Evolutionary conservation across 2,329 filamentous ascomycete genomes (phyloP).

Genomic region (Xylariales sp.): DNA sequence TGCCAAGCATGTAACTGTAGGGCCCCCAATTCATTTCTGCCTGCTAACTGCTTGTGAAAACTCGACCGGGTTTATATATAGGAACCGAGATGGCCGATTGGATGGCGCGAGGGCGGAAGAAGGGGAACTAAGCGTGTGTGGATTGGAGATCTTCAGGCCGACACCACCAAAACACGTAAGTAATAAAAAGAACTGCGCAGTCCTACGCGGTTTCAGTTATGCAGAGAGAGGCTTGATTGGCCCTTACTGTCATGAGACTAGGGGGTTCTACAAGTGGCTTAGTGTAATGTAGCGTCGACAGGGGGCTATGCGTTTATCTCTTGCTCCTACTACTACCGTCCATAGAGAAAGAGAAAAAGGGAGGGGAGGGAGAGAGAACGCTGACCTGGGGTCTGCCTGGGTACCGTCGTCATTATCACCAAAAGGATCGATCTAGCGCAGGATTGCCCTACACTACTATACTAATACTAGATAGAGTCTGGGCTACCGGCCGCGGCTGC

Average conservation of each 20-base stretch:
- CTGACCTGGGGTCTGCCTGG: too few relatives aligned
- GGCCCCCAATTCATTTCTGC: not conserved
- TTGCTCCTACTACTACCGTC: too few relatives aligned
- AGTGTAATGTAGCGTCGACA: not conserved
- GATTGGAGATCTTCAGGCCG: constrained; percentile 15
- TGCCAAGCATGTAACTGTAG: not conserved
- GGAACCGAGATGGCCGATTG: constrained; percentile 5
- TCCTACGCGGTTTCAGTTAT: constrained; percentile 10
- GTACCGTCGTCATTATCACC: not conserved
- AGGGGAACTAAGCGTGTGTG: not conserved
- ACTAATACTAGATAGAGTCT: constrained; percentile 3
- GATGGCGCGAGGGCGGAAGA: not conserved
- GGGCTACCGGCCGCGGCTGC: not conserved
- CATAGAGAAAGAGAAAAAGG: too few relatives aligned
- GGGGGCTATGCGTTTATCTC: not conserved
- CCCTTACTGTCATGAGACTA: not conserved
- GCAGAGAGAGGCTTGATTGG: not conserved
- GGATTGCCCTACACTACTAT: not conserved
- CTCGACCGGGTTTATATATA: not conserved
- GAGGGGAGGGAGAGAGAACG: not conserved
- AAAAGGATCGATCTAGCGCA: not conserved
- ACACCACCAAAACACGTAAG: not conserved
- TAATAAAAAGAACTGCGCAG: not conserved
- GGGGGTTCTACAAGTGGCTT: not conserved
- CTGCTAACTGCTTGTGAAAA: not conserved